Conservation (phyloP, 306 rosid genomes). For the Canavalia ensiformis region DNA sequence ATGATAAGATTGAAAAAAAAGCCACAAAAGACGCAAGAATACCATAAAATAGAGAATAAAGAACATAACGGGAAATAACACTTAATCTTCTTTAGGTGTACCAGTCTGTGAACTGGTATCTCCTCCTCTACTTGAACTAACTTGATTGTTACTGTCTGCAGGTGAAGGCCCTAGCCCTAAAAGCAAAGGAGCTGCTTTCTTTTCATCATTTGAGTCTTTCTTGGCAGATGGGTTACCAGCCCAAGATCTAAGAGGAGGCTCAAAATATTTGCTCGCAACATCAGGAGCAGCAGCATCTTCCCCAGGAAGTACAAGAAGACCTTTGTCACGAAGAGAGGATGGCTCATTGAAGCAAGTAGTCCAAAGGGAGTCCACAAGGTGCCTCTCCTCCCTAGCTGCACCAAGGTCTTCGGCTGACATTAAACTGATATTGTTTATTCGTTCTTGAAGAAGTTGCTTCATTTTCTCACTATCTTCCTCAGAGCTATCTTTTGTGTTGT, state of each 20-base stretch:
- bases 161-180: conserved; percentile 69
- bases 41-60: background rate
- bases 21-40: background rate
- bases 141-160: conserved; percentile 43
- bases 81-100: conserved; percentile 7
- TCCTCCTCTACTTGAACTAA: conserved; percentile 46
- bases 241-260: conserved; percentile 80
- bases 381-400: conserved; percentile 83
- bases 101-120: conserved; percentile 29
- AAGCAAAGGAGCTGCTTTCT: conserved; percentile 69
- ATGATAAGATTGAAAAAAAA: background rate
- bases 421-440: conserved; percentile 65
- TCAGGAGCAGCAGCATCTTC: conserved; percentile 87
- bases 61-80: background rate
- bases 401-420: conserved; percentile 86
- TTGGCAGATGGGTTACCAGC: conserved; percentile 58
- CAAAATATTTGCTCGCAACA: conserved; percentile 81
- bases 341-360: conserved; percentile 70
- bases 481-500: conserved; percentile 45
- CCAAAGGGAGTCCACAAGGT: conserved; percentile 88
- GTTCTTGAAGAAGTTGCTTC: conserved; percentile 79
- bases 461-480: conserved; percentile 70
- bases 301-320: conserved; percentile 83
- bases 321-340: conserved; percentile 75
- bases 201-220: conserved; percentile 52